Evolutionary conservation across 177 flowering plant genomes (phyloP).

Genomic region (Vitis hybrid): DNA sequence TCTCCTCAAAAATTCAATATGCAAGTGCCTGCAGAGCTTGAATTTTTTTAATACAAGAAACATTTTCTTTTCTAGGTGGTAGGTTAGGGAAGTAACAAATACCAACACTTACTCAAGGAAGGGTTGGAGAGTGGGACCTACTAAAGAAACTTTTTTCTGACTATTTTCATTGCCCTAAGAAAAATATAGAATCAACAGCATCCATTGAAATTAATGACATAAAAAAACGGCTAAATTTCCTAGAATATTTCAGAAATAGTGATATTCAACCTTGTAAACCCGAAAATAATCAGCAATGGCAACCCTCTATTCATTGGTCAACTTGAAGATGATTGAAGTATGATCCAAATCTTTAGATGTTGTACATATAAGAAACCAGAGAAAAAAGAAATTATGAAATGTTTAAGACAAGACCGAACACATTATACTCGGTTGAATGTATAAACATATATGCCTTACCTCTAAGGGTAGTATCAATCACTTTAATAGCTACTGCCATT

Average conservation of each 20-base stretch:
- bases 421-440: no score
- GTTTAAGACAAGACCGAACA: no score
- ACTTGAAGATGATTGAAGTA: constrained; percentile 27
- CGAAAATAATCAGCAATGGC: constrained; percentile 86
- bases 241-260: not conserved
- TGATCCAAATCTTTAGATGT: constrained; percentile 2
- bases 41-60: constrained; percentile 12
- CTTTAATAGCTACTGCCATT: no score
- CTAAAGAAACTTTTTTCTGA: constrained; percentile 58
- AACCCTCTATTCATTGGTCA: constrained; percentile 81
- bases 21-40: constrained; percentile 66
- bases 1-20: constrained; percentile 57
- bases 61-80: no score
- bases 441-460: no score
- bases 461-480: no score
- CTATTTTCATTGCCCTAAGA: constrained; percentile 78
- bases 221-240: not conserved
- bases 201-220: constrained; percentile 6
- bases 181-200: constrained; percentile 6
- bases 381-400: not conserved
- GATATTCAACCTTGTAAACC: constrained; percentile 67
- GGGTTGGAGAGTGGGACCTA: constrained; percentile 76
- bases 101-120: constrained; percentile 68
- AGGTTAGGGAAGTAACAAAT: not conserved
- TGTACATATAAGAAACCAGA: not conserved